Conservation (phyloP, 164 flowering plant species). For the Akebia trifoliata region DNA sequence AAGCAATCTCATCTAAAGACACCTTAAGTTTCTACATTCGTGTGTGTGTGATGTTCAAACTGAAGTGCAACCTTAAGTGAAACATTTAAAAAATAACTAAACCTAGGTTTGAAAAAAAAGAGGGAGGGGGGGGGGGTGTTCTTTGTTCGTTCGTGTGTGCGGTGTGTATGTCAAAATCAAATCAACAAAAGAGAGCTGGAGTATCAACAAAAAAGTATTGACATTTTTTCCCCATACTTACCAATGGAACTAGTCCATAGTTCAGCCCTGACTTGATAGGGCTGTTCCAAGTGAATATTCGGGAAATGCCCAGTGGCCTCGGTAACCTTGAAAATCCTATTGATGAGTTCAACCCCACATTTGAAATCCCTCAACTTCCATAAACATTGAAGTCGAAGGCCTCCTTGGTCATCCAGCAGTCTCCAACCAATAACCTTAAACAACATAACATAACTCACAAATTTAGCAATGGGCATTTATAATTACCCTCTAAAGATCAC, state of each 20-base stretch:
- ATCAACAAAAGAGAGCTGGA: too few relatives aligned
- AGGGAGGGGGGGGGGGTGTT: too few relatives aligned
- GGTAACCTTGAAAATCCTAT: slow-evolving; percentile 50
- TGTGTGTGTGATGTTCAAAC: too few relatives aligned
- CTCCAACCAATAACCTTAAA: slow-evolving; percentile 90
- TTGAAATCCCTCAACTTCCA: slow-evolving; percentile 79
- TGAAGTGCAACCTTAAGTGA: too few relatives aligned
- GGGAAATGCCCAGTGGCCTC: slow-evolving; percentile 70
- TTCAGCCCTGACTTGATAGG: slow-evolving; percentile 76
- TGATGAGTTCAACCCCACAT: slow-evolving; percentile 67
- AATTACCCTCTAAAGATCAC: too few relatives aligned
- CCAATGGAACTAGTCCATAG: slow-evolving; percentile 78
- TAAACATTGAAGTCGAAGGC: slow-evolving; percentile 57
- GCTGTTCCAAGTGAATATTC: slow-evolving; percentile 55
- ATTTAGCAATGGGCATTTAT: not conserved
- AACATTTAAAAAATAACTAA: too few relatives aligned
- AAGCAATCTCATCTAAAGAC: not conserved
- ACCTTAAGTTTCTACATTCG: too few relatives aligned
- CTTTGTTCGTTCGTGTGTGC: too few relatives aligned
- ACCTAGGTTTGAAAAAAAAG: too few relatives aligned
- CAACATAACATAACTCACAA: not conserved
- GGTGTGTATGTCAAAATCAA: too few relatives aligned
- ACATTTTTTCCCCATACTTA: slow-evolving; percentile 18
- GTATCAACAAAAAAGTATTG: too few relatives aligned
- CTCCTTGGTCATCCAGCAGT: slow-evolving; percentile 49